These are phyloP conservation scores for Populus hybrid DNA, from an alignment of 441 rosid genomes.

Conservation along the genomic window DNA sequence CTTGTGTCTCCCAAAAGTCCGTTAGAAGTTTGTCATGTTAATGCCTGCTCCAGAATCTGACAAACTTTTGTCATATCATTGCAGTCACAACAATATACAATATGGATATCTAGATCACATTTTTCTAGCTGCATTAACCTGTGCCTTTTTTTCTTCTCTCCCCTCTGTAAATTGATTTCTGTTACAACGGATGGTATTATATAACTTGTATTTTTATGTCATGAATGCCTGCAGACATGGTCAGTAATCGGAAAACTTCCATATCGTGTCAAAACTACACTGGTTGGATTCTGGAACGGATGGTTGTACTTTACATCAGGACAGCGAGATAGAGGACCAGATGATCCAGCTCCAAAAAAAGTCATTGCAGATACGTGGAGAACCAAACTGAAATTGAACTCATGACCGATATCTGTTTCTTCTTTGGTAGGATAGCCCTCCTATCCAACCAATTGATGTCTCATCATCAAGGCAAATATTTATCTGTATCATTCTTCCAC, in stretches of 20 bases:
- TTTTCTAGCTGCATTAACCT: background rate
- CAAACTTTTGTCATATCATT: background rate
- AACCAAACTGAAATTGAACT: constrained; percentile 64
- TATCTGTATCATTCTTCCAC: background rate
- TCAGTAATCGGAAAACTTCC: constrained; percentile 87
- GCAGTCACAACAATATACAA: background rate
- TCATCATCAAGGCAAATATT: background rate
- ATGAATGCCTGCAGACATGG: constrained; percentile 63
- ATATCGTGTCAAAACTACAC: constrained; percentile 81
- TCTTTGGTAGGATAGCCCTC: background rate
- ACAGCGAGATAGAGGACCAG: constrained; percentile 87
- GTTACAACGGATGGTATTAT: background rate
- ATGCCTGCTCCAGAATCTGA: background rate
- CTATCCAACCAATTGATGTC: background rate
- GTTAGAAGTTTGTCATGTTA: background rate
- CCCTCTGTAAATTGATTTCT: background rate
- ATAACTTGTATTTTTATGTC: background rate
- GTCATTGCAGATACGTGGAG: constrained; percentile 93
- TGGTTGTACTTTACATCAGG: constrained; percentile 67
- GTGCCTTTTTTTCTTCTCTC: background rate
- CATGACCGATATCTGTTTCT: constrained; percentile 5
- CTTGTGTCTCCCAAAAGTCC: background rate
- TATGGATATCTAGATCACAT: background rate
- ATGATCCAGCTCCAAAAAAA: constrained; percentile 75
- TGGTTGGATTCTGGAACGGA: constrained; percentile 83